These are phyloP conservation scores for Huntiella moniliformis DNA, from an alignment of 2,329 filamentous ascomycete species.

Conservation along the genomic window DNA sequence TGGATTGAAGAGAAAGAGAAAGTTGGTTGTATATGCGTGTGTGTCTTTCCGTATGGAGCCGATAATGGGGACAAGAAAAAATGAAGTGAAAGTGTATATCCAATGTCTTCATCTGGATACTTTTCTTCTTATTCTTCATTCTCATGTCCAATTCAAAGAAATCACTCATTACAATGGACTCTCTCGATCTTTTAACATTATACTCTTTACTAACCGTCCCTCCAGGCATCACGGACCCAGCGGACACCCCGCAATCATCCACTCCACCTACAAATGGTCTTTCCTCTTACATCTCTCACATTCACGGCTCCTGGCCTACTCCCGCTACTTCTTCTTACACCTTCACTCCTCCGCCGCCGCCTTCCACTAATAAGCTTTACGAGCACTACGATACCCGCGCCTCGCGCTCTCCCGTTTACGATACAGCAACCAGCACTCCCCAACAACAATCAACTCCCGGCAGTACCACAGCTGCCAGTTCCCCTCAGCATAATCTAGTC, in stretches of 20 bases:
- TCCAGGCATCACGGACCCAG: neutral
- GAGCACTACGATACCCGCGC: slow-evolving; percentile 7
- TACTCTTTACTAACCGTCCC: neutral
- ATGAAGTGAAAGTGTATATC: too few relatives aligned
- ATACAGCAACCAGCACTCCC: slow-evolving; percentile 32
- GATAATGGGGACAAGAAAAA: too few relatives aligned
- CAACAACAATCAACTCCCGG: neutral
- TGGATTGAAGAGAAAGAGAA: too few relatives aligned
- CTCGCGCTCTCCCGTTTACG: slow-evolving; percentile 35
- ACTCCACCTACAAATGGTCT: slow-evolving; percentile 23
- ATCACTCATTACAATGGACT: neutral
- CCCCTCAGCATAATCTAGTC: slow-evolving; percentile 23
- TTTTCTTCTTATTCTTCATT: neutral
- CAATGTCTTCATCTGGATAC: too few relatives aligned
- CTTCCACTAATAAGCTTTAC: slow-evolving; percentile 2
- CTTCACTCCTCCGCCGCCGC: slow-evolving; percentile 27
- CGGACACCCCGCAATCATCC: slow-evolving; percentile 21
- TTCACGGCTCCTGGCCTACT: slow-evolving; percentile 41
- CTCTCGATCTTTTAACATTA: neutral
- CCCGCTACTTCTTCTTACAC: slow-evolving; percentile 30
- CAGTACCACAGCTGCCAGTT: slow-evolving; percentile 34
- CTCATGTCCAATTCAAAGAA: neutral
- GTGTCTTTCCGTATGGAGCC: too few relatives aligned
- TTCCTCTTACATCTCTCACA: slow-evolving; percentile 30
- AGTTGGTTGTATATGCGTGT: too few relatives aligned